Evolutionary conservation across 2,329 filamentous ascomycete species (phyloP).

Genomic region (Zasmidium cellare): DNA sequence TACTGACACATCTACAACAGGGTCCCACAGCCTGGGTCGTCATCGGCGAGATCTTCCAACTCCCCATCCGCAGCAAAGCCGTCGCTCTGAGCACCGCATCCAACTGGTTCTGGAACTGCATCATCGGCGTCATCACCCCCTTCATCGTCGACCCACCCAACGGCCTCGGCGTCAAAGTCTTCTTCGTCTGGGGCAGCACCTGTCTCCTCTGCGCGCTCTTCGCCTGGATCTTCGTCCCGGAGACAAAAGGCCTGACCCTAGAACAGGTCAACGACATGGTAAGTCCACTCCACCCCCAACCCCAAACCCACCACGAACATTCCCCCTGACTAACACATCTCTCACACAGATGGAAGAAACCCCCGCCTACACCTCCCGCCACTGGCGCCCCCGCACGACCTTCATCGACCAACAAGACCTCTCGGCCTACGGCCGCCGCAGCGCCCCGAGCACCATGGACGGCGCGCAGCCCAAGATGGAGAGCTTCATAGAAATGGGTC

Average conservation of each 20-base stretch:
- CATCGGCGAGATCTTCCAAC: slow-evolving; percentile 86
- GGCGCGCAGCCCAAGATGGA: slow-evolving; percentile 10
- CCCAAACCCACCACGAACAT: too few species aligned
- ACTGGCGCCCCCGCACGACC: slow-evolving; percentile 33
- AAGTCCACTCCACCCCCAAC: neutral
- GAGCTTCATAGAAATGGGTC: slow-evolving; percentile 23
- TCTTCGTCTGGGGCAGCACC: slow-evolving; percentile 47
- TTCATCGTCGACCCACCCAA: slow-evolving; percentile 65
- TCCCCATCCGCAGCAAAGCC: slow-evolving; percentile 55
- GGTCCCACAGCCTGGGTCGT: slow-evolving; percentile 65
- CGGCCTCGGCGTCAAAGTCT: slow-evolving; percentile 53
- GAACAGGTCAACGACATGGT: slow-evolving; percentile 33
- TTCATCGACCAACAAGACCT: slow-evolving; percentile 20
- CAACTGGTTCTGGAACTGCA: slow-evolving; percentile 54
- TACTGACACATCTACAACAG: neutral
- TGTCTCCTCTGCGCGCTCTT: slow-evolving; percentile 36
- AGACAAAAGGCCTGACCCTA: slow-evolving; percentile 42
- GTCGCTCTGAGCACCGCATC: slow-evolving; percentile 83
- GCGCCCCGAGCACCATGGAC: neutral
- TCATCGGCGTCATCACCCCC: slow-evolving; percentile 69
- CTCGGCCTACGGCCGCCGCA: neutral
- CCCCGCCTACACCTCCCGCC: slow-evolving; percentile 40
- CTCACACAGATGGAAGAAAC: slow-evolving; percentile 52
- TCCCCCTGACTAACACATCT: too few species aligned
- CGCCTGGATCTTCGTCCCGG: slow-evolving; percentile 41